Base-by-base conservation (phyloP, 495 filamentous ascomycete genomes). In the Neurospora sp. region DNA sequence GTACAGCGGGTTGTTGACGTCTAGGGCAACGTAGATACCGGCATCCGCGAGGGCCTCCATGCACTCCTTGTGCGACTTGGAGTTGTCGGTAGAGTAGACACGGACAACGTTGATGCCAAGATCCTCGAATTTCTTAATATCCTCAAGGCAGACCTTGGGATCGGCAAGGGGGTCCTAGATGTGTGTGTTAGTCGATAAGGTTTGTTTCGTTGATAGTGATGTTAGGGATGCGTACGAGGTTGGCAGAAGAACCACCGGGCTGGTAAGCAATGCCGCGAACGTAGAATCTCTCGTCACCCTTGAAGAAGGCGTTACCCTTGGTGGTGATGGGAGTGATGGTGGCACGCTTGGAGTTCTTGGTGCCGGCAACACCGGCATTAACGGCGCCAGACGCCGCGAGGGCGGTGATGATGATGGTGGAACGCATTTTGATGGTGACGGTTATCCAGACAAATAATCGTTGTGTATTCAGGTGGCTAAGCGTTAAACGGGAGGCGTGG, bases 231-330 rank as follows among this genome's bases (percentile, higher is more conserved):
- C 53, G 7, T 66, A 66, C 53, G 92, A 94, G 27, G 71, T 80
- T 77, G 42, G 69, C 79, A 9, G 71, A 77, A 72, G 93, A 91
- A 75, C 95, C 96, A 76, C 95, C 94, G 72, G 94, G 94, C 82
- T 97, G 94, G 83, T 97, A 98, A 85, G 97, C 96, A 76, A 99
- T 90, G 80, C 96, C 96, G 71, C 94, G 93, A 71, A 99, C 89
- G 83, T 97, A 98, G 89, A 97, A 99, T 75, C 96, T 89, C 39
- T 90, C 80, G 70, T 88, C 81, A 72, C 93, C 94, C 78, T 91
- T 87, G 85, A 94, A 98, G 88, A 98, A 97, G 74, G 96, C 93
- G 74, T 84, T 85, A 61, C 83, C 83, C 22, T 77, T 84, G 40
- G 77, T 76, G 10, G 83, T 84, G 75, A 85, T 81, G 70, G 83